These are phyloP conservation scores for Coniosporium uncinatum DNA, from an alignment of 2,329 filamentous ascomycete species.

Conservation along the genomic window DNA sequence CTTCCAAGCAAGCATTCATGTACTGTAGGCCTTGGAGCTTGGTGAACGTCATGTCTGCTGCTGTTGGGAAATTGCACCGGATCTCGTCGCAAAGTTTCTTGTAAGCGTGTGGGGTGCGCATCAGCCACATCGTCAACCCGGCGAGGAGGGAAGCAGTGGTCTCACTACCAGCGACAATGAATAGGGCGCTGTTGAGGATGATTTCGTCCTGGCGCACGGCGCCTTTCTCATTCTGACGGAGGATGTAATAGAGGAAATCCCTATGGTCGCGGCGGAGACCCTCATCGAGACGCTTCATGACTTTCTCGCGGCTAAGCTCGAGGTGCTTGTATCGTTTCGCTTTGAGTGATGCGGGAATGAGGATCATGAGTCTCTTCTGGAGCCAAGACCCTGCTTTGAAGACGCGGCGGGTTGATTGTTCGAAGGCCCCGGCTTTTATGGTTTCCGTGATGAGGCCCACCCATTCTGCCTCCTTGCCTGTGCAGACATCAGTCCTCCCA, in stretches of 20 bases:
- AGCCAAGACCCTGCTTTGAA: slow-evolving; percentile 14
- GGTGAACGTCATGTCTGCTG: slow-evolving; percentile 13
- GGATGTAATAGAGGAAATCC: slow-evolving; percentile 26
- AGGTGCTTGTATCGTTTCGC: slow-evolving; percentile 19
- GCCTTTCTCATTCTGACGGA: slow-evolving; percentile 23
- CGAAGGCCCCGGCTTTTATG: slow-evolving; percentile 18
- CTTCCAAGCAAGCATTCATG: slow-evolving; percentile 31
- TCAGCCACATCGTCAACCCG: slow-evolving; percentile 3
- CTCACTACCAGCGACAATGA: slow-evolving; percentile 7
- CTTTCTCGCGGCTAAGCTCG: slow-evolving; percentile 18
- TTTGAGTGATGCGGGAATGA: slow-evolving; percentile 17
- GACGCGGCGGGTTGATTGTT: slow-evolving; percentile 12
- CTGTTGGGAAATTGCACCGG: slow-evolving; percentile 3
- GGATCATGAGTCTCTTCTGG: slow-evolving; percentile 20
- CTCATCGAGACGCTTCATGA: slow-evolving; percentile 15
- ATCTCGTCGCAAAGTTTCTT: slow-evolving; percentile 4
- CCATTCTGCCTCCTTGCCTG: slow-evolving; percentile 12
- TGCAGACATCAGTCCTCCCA: no score
- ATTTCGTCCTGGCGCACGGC: slow-evolving; percentile 23
- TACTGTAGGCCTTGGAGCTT: slow-evolving; percentile 22
- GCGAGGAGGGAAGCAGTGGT: slow-evolving; percentile 9
- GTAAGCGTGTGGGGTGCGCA: slow-evolving; percentile 6
- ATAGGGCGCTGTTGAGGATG: slow-evolving; percentile 20
- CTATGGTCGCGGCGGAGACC: slow-evolving; percentile 20
- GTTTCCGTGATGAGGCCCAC: slow-evolving; percentile 23